Conservation (phyloP, 257 asterid genomes). For the Parsonsia alboflavescens region DNA sequence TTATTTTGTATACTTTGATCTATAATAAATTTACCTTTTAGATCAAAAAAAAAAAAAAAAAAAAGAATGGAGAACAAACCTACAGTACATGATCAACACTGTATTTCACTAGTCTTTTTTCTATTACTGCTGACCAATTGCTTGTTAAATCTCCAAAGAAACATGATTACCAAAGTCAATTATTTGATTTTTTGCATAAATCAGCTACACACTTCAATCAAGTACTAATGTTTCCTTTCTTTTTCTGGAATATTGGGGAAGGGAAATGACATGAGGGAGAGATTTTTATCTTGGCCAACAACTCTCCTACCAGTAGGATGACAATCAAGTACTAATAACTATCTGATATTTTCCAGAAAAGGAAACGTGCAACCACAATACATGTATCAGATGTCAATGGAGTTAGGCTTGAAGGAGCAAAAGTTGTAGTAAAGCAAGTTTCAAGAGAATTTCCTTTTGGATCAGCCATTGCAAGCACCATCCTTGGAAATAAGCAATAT, state of each 20-base stretch:
- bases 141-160: not conserved
- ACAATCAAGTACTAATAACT: too few species aligned
- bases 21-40: too few species aligned
- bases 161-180: not conserved
- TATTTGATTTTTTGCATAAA: not conserved
- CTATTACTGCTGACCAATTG: not conserved
- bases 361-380: conserved; percentile 42
- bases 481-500: conserved; percentile 41
- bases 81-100: too few species aligned
- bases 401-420: conserved; percentile 33
- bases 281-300: too few species aligned
- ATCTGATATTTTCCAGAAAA: conserved; percentile 27
- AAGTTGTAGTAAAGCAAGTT: conserved; percentile 36
- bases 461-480: conserved; percentile 39
- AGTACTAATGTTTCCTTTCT: not conserved
- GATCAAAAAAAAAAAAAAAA: too few species aligned
- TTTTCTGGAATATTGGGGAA: too few species aligned
- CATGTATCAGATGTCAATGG: conserved; percentile 49
- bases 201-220: not conserved
- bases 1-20: too few species aligned
- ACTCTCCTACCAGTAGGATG: too few species aligned
- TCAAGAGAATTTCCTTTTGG: conserved; percentile 61
- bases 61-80: too few species aligned
- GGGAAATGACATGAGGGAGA: too few species aligned
- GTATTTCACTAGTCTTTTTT: too few species aligned